Evolutionary conservation across 2,329 filamentous ascomycete species (phyloP), one percentile per base, ranked within the genome.

Genomic region (Lachnellula arida): DNA sequence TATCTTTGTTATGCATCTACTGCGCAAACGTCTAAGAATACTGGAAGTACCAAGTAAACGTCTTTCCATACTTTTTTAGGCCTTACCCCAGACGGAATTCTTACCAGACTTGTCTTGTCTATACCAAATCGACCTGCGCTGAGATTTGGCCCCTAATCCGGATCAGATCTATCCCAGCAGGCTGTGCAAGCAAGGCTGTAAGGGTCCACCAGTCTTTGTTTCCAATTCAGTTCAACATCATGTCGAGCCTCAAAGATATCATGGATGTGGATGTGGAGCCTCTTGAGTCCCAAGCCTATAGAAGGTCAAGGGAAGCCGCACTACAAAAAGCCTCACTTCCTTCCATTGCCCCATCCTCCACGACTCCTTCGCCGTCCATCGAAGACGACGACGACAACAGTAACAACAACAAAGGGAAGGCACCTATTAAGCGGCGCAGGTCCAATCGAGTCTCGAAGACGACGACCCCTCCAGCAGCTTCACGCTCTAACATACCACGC

Each of bases 201-300:
- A 58, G 61, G 60, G 60, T 60, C 56, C 53, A 61, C 57, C 51
- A 57, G 46, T 55, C 51, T 46, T 63, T 23, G 60, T 62, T 66
- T 64, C 64, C 62, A 66, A 59, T 60, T 66, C 54, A 62, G 60
- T 57, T 55, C 51, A 54, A 49, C 56, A 66, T 60, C 57, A 71
- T 71, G 69, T 67, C 67, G 58, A 69, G 65, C 60, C 60, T 71
- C 60, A 67, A 67, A 62, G 67, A 70, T 61, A 71, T 71, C 51
- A 70, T 71, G 67, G 67, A 71, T 60, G 67, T 69, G 35, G 69
- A 71, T 58, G 67, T 70, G 43, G 68, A 71, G 58, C 67, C 68
- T 49, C 63, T 71, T 32, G 61, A 68, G 47, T 70, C 67, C 54
- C 67, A 70, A 60, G 65, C 66, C 52, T 68, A 67, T 67, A 67